Conservation (phyloP, 495 filamentous ascomycete species). For the Wilcoxina mikolae region DNA sequence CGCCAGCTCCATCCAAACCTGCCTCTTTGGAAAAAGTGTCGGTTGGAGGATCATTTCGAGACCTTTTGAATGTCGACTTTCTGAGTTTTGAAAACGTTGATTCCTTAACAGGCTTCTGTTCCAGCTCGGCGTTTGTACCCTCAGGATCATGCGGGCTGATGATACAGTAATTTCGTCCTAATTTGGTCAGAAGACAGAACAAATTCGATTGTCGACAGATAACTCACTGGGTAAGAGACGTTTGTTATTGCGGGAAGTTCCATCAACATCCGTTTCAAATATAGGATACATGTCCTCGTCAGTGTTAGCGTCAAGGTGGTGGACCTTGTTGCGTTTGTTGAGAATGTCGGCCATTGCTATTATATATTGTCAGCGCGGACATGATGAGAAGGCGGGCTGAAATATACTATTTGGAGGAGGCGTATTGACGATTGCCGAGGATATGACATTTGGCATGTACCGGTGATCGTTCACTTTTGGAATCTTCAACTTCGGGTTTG, state of each 20-base stretch:
- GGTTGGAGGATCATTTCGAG: background rate
- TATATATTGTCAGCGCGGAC: slow-evolving; percentile 3
- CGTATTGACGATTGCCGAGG: slow-evolving; percentile 80
- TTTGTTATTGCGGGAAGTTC: slow-evolving; percentile 79
- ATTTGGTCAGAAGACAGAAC: slow-evolving; percentile 23
- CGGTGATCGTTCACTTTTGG: slow-evolving; percentile 75
- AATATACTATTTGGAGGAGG: slow-evolving; percentile 56
- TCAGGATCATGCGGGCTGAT: slow-evolving; percentile 13
- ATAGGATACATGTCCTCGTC: slow-evolving; percentile 94
- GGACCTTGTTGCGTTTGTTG: slow-evolving; percentile 84
- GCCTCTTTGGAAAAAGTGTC: background rate
- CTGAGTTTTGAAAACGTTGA: slow-evolving; percentile 24
- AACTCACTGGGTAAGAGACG: slow-evolving; percentile 63
- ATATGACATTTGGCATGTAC: slow-evolving; percentile 83
- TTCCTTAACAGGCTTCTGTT: slow-evolving; percentile 10
- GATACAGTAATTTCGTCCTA: slow-evolving; percentile 28
- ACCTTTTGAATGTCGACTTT: slow-evolving; percentile 14
- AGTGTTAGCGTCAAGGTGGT: slow-evolving; percentile 71
- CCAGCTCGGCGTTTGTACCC: background rate
- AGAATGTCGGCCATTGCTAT: slow-evolving; percentile 69
- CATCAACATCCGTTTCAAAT: slow-evolving; percentile 76
- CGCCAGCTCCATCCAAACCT: slow-evolving; percentile 7
- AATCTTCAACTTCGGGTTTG: slow-evolving; percentile 61
- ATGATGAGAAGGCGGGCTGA: background rate
- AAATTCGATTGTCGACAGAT: background rate